Evolutionary conservation across 1,139 yeast genomes (phyloP), one percentile per base, ranked within the genome.

Genomic region (Blastobotrys serpentis): DNA sequence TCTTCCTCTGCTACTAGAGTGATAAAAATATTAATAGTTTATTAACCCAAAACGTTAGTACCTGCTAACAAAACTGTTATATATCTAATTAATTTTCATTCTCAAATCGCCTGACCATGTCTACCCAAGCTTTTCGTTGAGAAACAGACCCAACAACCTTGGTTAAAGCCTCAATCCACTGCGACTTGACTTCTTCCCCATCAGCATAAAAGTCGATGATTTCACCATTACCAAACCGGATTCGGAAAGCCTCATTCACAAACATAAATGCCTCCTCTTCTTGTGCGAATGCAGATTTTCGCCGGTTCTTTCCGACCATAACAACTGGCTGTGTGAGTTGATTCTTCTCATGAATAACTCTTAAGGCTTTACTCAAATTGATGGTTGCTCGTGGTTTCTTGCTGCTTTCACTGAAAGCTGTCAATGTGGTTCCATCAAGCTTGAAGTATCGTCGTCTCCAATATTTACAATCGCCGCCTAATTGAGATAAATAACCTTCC

Each of bases 381-480:
- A 85, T 82, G 56, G 81, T 80, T 29, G 90, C 88, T 50, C 88
- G 71, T 0, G 87, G 75, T 62, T 81, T 82, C 59, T 72, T 79
- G 6, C 82, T 72, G 40, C 71, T 72, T 56, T 80, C 85, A 57
- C 84, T 79, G 63, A 79, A 84, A 1, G 90, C 89, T 42, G 81
- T 73, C 52, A 85, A 70, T 25, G 82, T 76, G 8, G 79, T 71
- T 0, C 85, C 86, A 47, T 74, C 70, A 29, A 85, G 73, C 56
- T 75, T 77, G 68, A 80, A 84, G 64, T 67, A 81, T 46, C 92
- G 70, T 53, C 81, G 73, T 56, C 83, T 77, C 81, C 86, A 79
- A 40, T 74, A 67, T 22, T 74, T 77, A 61, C 87, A 79, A 64
- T 84, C 94, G 1, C 92, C 94, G 10, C 94, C 94, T 55, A 79